These are phyloP conservation scores for Floccularia luteovirens DNA, from an alignment of 768 basidiomycete species.

Conservation along the genomic window DNA sequence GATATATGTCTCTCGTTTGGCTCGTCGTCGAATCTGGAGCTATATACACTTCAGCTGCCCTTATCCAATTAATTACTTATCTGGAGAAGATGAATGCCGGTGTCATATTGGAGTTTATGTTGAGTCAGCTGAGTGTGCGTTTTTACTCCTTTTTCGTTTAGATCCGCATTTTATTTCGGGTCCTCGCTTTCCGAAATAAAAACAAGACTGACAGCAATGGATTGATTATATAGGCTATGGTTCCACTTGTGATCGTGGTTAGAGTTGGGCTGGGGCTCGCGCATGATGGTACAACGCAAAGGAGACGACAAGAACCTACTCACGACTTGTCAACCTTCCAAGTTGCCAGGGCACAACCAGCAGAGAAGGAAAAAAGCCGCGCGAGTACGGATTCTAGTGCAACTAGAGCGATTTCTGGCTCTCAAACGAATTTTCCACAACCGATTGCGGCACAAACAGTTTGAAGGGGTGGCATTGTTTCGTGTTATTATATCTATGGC, in stretches of 20 bases:
- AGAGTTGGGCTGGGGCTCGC: conserved; percentile 16
- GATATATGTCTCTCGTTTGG: conserved; percentile 14
- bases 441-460: too few species aligned
- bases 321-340: background rate
- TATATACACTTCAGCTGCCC: conserved; percentile 16
- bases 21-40: conserved; percentile 17
- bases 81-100: conserved; percentile 19
- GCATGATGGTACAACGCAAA: conserved; percentile 7
- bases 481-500: too few species aligned
- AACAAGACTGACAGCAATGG: too few species aligned
- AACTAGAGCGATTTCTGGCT: background rate
- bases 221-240: conserved; percentile 8
- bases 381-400: background rate
- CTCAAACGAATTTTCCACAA: background rate
- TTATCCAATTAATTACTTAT: conserved; percentile 17
- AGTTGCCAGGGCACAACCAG: background rate
- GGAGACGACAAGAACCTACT: background rate
- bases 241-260: conserved; percentile 15
- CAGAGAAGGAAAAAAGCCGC: background rate
- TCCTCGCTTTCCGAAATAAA: too few species aligned
- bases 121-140: conserved; percentile 17
- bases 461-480: too few species aligned
- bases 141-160: background rate
- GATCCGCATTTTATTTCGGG: background rate
- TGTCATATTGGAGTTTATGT: conserved; percentile 17